A percentile compares a stretch with the other conserved stretches of the same genome.
Conservation (phyloP, 2,329 filamentous ascomycete species). For the Cladophialophora chaetospira region DNA sequence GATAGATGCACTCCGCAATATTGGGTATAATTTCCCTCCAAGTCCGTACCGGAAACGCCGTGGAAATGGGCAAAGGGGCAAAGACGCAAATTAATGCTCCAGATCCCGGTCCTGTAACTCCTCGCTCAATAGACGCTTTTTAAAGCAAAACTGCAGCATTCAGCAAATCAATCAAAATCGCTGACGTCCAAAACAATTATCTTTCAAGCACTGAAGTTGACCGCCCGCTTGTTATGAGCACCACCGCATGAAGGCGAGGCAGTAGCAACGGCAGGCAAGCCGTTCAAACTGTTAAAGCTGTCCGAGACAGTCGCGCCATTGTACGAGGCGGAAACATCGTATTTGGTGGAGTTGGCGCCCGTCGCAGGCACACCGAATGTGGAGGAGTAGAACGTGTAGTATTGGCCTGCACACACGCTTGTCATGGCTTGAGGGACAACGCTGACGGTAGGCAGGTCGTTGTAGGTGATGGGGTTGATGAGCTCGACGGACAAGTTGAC, state of each 20-base stretch:
- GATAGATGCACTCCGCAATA: too few relatives aligned
- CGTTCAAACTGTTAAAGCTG: conserved; percentile 22
- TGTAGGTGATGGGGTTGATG: conserved; percentile 24
- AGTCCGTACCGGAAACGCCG: too few relatives aligned
- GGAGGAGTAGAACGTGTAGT: conserved; percentile 24
- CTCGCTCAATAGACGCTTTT: too few relatives aligned
- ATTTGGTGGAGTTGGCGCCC: conserved; percentile 23
- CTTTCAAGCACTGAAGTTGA: conserved; percentile 10
- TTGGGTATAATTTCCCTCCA: too few relatives aligned
- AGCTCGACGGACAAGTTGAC: conserved; percentile 14
- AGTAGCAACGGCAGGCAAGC: neutral
- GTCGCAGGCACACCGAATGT: conserved; percentile 12
- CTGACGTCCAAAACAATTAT: neutral
- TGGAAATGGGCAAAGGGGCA: too few relatives aligned
- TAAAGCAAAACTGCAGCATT: too few relatives aligned
- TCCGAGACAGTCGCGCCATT: conserved; percentile 12
- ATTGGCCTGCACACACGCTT: conserved; percentile 17
- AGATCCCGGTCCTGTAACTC: too few relatives aligned
- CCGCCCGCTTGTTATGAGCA: conserved; percentile 1
- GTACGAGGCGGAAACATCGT: conserved; percentile 16
- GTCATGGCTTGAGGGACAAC: conserved; percentile 16
- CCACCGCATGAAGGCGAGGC: neutral
- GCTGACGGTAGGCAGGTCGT: conserved; percentile 21
- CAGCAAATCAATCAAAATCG: too few relatives aligned
- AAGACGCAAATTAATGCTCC: too few relatives aligned